phyloP scores from a whole-genome alignment of 768 basidiomycete genomes.

The Boletus sp. region DNA sequence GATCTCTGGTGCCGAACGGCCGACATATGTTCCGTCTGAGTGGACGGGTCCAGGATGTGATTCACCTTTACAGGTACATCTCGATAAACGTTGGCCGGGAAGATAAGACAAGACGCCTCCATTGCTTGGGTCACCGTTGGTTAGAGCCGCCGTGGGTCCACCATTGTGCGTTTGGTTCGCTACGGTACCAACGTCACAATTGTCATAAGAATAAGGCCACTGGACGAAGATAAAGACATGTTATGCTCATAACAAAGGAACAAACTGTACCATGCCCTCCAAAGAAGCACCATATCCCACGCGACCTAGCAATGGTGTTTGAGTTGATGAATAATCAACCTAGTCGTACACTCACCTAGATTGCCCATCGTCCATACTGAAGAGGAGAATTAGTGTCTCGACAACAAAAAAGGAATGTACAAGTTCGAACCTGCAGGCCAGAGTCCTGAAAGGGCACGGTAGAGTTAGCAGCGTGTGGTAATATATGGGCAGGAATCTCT shows the following conservation, averaged over 20 bases:
- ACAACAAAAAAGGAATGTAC: background rate
- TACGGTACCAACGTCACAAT: constrained; percentile 91
- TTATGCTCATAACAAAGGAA: background rate
- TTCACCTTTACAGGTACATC: constrained; percentile 86
- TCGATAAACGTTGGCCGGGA: constrained; percentile 81
- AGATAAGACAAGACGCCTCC: constrained; percentile 70
- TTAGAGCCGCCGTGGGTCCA: constrained; percentile 55
- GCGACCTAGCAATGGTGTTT: constrained; percentile 44
- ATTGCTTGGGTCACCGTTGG: constrained; percentile 54
- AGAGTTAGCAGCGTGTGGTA: background rate
- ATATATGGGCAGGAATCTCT: background rate
- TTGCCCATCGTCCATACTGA: constrained; percentile 76
- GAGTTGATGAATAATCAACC: background rate
- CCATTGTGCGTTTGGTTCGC: constrained; percentile 78
- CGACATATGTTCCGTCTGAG: constrained; percentile 72
- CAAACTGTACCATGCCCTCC: constrained; percentile 66
- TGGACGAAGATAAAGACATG: constrained; percentile 20
- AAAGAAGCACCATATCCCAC: constrained; percentile 86
- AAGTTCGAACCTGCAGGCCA: constrained; percentile 59
- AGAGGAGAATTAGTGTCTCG: constrained; percentile 11
- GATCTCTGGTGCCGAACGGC: constrained; percentile 84
- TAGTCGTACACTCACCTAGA: constrained; percentile 43
- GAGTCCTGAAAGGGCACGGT: constrained; percentile 38
- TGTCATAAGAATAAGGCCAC: constrained; percentile 84
- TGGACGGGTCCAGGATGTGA: constrained; percentile 85